phyloP scores from a whole-genome alignment of 768 basidiomycete genomes.

The Boletales sp. region DNA sequence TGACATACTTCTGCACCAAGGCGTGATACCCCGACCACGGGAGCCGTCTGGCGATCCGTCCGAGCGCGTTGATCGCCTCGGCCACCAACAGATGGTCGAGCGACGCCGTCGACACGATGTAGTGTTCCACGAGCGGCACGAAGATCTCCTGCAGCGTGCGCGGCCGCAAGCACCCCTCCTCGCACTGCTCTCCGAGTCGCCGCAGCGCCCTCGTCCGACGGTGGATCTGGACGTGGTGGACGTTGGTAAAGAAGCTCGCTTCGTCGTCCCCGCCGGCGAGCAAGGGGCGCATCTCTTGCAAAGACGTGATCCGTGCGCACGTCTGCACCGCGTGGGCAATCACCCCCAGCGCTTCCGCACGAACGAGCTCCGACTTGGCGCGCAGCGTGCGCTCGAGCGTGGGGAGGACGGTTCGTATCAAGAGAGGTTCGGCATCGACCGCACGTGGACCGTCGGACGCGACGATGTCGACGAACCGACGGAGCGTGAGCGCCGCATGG shows the following conservation, averaged over 20 bases:
- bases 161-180: conserved; percentile 61
- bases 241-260: conserved; percentile 95
- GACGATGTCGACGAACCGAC: conserved; percentile 67
- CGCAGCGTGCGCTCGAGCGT: conserved; percentile 76
- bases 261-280: conserved; percentile 89
- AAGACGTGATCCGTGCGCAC: conserved; percentile 51
- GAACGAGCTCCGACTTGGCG: conserved; percentile 82
- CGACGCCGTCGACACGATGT: conserved; percentile 56
- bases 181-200: conserved; percentile 75
- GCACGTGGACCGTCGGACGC: conserved; percentile 31
- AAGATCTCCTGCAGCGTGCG: conserved; percentile 77
- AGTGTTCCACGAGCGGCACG: conserved; percentile 82
- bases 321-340: conserved; percentile 69
- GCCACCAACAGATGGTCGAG: conserved; percentile 86
- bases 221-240: conserved; percentile 90
- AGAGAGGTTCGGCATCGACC: conserved; percentile 48
- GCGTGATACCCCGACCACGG: conserved; percentile 82
- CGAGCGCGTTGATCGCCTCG: conserved; percentile 80
- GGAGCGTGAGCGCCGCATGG: conserved; percentile 72
- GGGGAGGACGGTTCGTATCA: conserved; percentile 67
- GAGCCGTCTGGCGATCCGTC: conserved; percentile 71
- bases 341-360: conserved; percentile 77
- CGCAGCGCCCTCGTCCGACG: conserved; percentile 83
- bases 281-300: conserved; percentile 79
- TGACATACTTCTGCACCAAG: conserved; percentile 78